Evolutionary conservation across 176 grass and related monocot genomes (phyloP).

Genomic region (Carex myosuroides): DNA sequence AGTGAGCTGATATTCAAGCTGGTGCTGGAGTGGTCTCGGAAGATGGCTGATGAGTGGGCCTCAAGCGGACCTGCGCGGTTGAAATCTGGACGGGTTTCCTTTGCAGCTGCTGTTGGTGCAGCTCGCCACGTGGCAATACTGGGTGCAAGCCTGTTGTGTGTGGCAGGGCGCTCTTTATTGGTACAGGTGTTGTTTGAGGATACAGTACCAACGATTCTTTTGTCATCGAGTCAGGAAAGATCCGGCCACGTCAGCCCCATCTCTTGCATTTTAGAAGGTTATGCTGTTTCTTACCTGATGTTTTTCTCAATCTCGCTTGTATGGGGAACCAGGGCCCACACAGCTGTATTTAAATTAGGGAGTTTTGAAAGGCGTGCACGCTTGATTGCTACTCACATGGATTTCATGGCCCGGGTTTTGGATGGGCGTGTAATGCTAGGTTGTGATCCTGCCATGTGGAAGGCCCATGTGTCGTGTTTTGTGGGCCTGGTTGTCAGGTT

Average conservation of each 20-base stretch:
- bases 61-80: slow-evolving; percentile 44
- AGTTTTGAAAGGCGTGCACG: slow-evolving; percentile 54
- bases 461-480: slow-evolving; percentile 68
- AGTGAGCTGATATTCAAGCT: slow-evolving; percentile 77
- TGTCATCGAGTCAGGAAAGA: slow-evolving; percentile 50
- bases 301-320: slow-evolving; percentile 65
- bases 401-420: slow-evolving; percentile 73
- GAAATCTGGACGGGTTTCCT: slow-evolving; percentile 56
- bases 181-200: slow-evolving; percentile 92
- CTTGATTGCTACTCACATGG: slow-evolving; percentile 80
- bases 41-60: slow-evolving; percentile 60
- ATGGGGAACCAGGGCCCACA: slow-evolving; percentile 48
- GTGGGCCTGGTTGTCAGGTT: slow-evolving; percentile 70
- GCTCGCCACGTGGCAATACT: slow-evolving; percentile 69
- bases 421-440: slow-evolving; percentile 71
- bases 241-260: slow-evolving; percentile 39
- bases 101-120: slow-evolving; percentile 57
- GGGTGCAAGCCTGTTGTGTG: slow-evolving; percentile 68
- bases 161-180: slow-evolving; percentile 61
- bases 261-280: slow-evolving; percentile 65
- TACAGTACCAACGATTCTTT: slow-evolving; percentile 65
- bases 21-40: slow-evolving; percentile 64
- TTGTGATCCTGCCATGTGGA: slow-evolving; percentile 79
- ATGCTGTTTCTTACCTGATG: slow-evolving; percentile 81
- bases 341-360: slow-evolving; percentile 38